Evolutionary conservation across 192 early-diverging fungal genomes (phyloP), one percentile per base, ranked within the genome.

Genomic region (Entophlyctis helioformis): DNA sequence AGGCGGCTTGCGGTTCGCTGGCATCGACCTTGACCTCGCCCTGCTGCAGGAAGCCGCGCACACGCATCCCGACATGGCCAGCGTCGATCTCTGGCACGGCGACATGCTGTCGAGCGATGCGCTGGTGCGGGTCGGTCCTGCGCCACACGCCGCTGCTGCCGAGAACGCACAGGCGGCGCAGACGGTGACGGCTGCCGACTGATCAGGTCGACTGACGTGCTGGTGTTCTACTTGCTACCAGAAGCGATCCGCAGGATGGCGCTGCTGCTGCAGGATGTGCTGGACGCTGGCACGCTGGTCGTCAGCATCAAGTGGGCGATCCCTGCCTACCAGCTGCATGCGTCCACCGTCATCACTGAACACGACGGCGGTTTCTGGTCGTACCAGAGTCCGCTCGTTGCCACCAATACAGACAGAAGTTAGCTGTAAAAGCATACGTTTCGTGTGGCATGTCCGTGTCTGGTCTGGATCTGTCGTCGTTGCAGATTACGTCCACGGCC

Each of bases 301-400:
- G 9, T 42, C 15, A 42, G 41, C 22, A 42, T 42, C 15, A 42
- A 22, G 22, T 42, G 41, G 41, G 16, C 41, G 22, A 20, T 42
- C 3, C n/a, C n/a, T 15, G n/a, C 41, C 23, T 15, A 13, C 3
- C 13, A n/a, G 4, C 23, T 20, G 2, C 16, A 42, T 20, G 13
- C 22, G 2, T n/a, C n/a, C 41, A 22, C 13, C 13, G n/a, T 42
- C 12, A 13, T 22, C 3, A 21, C 15, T 15, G 15, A n/a, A 22
- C 41, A 42, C 2, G 18, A 22, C 18, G 41, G 22, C 23, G 41
- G 41, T 15, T 42, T 21, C 22, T n/a, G 16, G 13, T n/a, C 23
- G 15, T 42, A 42, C 41, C n/a, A 22, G 22, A 16, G 41, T 42
- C n/a, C n/a, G n/a, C n/a, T n/a, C n/a, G n/a, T n/a, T n/a, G n/a